These are phyloP conservation scores for Phytophthora kernoviae DNA, from an alignment of 352 stramenopile genomes.

Conservation along the genomic window DNA sequence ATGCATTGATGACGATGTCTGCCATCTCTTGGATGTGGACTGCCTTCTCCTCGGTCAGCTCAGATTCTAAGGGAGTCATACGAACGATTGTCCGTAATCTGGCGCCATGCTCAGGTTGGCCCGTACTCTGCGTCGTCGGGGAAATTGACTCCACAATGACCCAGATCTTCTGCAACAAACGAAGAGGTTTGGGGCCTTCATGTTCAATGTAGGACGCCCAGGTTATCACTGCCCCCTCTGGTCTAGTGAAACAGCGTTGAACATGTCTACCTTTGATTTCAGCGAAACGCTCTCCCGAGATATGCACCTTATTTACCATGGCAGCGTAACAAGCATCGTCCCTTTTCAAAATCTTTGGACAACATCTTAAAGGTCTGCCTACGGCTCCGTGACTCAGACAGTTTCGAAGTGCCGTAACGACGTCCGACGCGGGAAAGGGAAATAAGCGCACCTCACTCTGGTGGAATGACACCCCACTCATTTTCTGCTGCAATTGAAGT, in stretches of 20 bases:
- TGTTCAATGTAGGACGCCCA: slow-evolving; percentile 37
- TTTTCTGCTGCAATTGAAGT: slow-evolving; percentile 7
- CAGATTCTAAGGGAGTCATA: slow-evolving; percentile 13
- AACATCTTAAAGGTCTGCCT: slow-evolving; percentile 12
- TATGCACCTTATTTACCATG: slow-evolving; percentile 15
- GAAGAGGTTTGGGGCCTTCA: slow-evolving; percentile 25
- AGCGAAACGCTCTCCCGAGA: slow-evolving; percentile 3
- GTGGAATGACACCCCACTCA: slow-evolving; percentile 9
- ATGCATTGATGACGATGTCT: slow-evolving; percentile 9
- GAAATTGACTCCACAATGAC: slow-evolving; percentile 10
- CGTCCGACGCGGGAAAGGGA: slow-evolving; percentile 20
- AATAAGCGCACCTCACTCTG: slow-evolving; percentile 23
- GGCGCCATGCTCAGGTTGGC: slow-evolving; percentile 1
- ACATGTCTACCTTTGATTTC: slow-evolving; percentile 20
- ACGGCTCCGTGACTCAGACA: slow-evolving; percentile 10
- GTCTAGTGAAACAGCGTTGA: slow-evolving; percentile 14
- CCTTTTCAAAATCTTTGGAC: slow-evolving; percentile 7
- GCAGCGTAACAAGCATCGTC: slow-evolving; percentile 21
- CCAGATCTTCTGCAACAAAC: slow-evolving; percentile 37
- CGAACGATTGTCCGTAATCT: slow-evolving; percentile 14
- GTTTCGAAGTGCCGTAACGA: slow-evolving; percentile 16
- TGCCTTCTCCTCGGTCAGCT: slow-evolving; percentile 1
- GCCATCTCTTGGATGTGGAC: slow-evolving; percentile 17
- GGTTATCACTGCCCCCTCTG: slow-evolving; percentile 9
- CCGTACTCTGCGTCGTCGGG: not conserved